Base-by-base conservation (phyloP, 2,329 filamentous ascomycete genomes). In the Ascochyta pisi region DNA sequence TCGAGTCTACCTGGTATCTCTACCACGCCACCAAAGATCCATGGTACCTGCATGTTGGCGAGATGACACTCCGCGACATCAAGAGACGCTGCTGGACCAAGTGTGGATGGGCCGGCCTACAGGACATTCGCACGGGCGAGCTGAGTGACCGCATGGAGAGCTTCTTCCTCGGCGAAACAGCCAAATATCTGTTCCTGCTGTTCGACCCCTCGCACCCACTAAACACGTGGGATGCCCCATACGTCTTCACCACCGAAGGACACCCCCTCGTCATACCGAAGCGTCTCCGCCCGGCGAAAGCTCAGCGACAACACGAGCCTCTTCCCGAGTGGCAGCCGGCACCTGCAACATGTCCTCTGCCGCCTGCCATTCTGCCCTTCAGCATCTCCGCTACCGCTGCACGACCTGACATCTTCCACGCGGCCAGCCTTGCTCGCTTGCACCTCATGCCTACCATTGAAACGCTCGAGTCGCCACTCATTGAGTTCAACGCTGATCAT, bases 141-240 rank as follows among this genome's bases (percentile, higher is more conserved):
- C 86, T 92, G 76, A 91, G 86, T 65, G 93, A 99, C 73, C 89
- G 95, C 31, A 98, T 98, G 95, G 95, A 99, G 77, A 98, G 94
- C 73, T 99, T 98, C 82, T 98, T 98, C 70, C 83, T 99, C 1
- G 94, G 95, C 13, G 95, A 99, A 77, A 99, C 95, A 1, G 89
- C 92, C 40, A 97, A 98, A 76, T 99, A 99, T 74, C 81, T 99
- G 60, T 98, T 96, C 73, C 80, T 99, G 50, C 84, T 98, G 2
- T 98, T 96, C 74, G 91, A 96, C 63, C 84, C 88, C 4, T 83
- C 87, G 13, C 95, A 98, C 76, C 92, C 93, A 0, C 79, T 99
- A 38, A 98, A 98, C 75, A 88, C 86, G 19, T 79, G 96, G 35
- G 95, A 98, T 75, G 87, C 88, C 0, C 87, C 93, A 0, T 96